phyloP scores from a whole-genome alignment of 352 stramenopile genomes.

The Thalassiosira hispida region DNA sequence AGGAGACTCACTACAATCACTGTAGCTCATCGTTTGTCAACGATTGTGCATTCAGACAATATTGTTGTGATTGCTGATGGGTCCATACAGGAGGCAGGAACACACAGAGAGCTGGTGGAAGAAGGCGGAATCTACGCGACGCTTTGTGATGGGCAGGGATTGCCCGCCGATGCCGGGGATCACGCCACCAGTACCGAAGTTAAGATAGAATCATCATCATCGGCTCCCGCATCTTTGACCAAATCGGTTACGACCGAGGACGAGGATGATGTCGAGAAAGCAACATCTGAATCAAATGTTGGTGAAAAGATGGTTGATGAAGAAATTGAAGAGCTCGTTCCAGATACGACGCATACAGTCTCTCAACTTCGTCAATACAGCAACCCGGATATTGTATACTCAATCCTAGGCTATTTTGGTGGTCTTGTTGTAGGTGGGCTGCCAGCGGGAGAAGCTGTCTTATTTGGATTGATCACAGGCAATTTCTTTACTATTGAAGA shows the following conservation, averaged over 20 bases:
- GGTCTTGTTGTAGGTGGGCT: slow-evolving; percentile 45
- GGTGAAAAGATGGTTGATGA: slow-evolving; percentile 6
- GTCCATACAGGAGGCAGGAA: slow-evolving; percentile 86
- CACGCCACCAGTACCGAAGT: not conserved
- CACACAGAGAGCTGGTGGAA: slow-evolving; percentile 85
- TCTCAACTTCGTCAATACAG: slow-evolving; percentile 44
- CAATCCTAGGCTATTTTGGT: slow-evolving; percentile 39
- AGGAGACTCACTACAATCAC: slow-evolving; percentile 78
- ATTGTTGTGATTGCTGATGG: slow-evolving; percentile 88
- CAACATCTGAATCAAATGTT: not conserved
- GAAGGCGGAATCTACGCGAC: slow-evolving; percentile 52
- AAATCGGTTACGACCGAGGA: slow-evolving; percentile 9
- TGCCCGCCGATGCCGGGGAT: slow-evolving; percentile 39
- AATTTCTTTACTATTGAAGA: slow-evolving; percentile 43
- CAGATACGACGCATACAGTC: slow-evolving; percentile 13
- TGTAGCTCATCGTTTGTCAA: slow-evolving; percentile 90
- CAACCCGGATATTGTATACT: slow-evolving; percentile 39
- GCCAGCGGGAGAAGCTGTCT: slow-evolving; percentile 43
- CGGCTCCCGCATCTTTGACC: not conserved
- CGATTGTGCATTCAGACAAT: slow-evolving; percentile 89
- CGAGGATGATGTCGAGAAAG: slow-evolving; percentile 14
- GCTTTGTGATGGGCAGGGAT: slow-evolving; percentile 51
- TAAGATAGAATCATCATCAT: not conserved
- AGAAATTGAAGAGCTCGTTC: slow-evolving; percentile 5
- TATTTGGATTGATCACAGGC: slow-evolving; percentile 51